Evolutionary conservation across 345 rosid genomes (phyloP).

Genomic region (Eucalyptus marginata): DNA sequence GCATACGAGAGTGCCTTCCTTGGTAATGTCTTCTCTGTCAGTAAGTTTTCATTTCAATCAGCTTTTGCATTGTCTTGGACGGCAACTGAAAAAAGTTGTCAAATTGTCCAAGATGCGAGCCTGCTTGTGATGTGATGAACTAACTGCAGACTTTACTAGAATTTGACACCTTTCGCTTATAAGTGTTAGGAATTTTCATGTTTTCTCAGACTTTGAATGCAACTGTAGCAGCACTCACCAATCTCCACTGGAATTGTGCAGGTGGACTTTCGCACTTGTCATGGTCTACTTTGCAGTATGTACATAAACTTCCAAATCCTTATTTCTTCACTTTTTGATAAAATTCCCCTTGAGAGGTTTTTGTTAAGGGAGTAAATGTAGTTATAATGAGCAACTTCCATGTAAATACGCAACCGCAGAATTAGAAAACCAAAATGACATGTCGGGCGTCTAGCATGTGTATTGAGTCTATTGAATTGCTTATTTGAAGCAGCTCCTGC

Average conservation of each 20-base stretch:
- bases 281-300: conserved; percentile 85
- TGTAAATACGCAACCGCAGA: background rate
- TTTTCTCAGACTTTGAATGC: background rate
- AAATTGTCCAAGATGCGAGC: background rate
- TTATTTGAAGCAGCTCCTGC: background rate
- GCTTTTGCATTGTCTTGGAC: background rate
- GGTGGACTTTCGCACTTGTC: conserved; percentile 88
- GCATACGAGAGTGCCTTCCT: background rate
- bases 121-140: background rate
- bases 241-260: conserved; percentile 12
- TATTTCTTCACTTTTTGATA: background rate
- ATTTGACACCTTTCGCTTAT: background rate
- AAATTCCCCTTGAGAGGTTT: background rate
- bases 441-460: background rate
- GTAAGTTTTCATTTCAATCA: background rate
- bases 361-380: background rate
- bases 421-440: background rate
- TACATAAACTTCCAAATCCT: background rate
- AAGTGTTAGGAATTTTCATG: background rate
- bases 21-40: background rate
- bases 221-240: background rate
- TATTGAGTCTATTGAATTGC: background rate
- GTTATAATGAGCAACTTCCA: background rate
- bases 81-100: background rate
- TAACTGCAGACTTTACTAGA: background rate